Evolutionary conservation across 2,329 filamentous ascomycete species (phyloP).

Genomic region (Monilinia fructicola): DNA sequence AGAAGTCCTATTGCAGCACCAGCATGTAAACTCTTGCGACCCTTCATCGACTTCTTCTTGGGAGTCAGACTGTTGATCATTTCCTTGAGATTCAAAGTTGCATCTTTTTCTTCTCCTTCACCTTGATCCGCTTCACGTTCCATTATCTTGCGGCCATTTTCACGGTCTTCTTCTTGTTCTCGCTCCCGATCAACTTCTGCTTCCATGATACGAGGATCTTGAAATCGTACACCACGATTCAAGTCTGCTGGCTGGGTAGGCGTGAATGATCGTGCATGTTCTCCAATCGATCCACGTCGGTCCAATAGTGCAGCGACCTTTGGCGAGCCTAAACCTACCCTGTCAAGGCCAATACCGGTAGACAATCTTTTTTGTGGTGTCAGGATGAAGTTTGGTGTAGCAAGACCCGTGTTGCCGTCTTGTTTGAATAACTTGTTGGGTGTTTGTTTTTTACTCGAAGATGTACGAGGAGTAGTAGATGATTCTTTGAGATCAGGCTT

Average conservation of each 20-base stretch:
- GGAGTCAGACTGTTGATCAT: conserved; percentile 78
- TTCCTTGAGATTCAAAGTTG: conserved; percentile 67
- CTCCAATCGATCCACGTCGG: conserved; percentile 68
- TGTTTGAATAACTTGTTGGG: conserved; percentile 54
- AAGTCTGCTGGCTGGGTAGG: conserved; percentile 47
- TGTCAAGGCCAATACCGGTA: conserved; percentile 69
- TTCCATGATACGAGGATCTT: conserved; percentile 62
- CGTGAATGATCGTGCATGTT: conserved; percentile 63
- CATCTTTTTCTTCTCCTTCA: conserved; percentile 55
- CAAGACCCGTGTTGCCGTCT: conserved; percentile 53
- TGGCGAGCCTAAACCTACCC: conserved; percentile 71
- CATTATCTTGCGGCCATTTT: conserved; percentile 57
- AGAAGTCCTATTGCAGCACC: conserved; percentile 72
- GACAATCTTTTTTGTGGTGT: conserved; percentile 60
- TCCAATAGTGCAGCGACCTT: conserved; percentile 70
- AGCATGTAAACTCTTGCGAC: conserved; percentile 74
- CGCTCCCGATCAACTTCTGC: conserved; percentile 63
- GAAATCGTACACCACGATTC: conserved; percentile 57
- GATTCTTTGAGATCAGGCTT: conserved; percentile 44
- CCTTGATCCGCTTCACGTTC: conserved; percentile 52
- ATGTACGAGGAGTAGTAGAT: conserved; percentile 35
- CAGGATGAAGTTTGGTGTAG: conserved; percentile 63
- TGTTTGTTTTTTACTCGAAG: conserved; percentile 42
- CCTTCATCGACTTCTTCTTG: conserved; percentile 65
- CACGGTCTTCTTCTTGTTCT: conserved; percentile 59